These are phyloP conservation scores for Fomitopsis palustris DNA, from an alignment of 1,284 basidiomycete genomes.

Conservation along the genomic window DNA sequence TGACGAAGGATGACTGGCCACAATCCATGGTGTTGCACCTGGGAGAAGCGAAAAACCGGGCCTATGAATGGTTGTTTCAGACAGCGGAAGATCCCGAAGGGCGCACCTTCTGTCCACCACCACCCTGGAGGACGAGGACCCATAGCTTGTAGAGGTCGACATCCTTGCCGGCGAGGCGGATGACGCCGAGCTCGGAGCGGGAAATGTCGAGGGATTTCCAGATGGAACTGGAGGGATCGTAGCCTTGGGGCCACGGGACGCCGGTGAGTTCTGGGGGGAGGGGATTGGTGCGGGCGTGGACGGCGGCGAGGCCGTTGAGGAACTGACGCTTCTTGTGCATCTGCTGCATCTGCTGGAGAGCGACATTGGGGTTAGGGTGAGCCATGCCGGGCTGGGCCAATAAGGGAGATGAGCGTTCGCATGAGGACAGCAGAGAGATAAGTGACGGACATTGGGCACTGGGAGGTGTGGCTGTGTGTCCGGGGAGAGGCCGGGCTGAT, in stretches of 20 bases:
- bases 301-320: constrained; percentile 49
- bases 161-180: constrained; percentile 75
- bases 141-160: constrained; percentile 74
- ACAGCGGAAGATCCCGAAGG: neutral
- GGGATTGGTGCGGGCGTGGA: constrained; percentile 48
- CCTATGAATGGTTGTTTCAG: neutral
- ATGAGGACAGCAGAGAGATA: constrained; percentile 8
- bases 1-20: constrained; percentile 49
- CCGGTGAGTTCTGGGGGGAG: constrained; percentile 67
- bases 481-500: constrained; percentile 19
- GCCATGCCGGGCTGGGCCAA: constrained; percentile 15
- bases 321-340: constrained; percentile 55
- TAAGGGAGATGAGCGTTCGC: constrained; percentile 9
- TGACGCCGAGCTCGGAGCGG: constrained; percentile 49
- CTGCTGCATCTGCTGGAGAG: constrained; percentile 15
- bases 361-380: constrained; percentile 14
- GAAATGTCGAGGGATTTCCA: constrained; percentile 64
- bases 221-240: constrained; percentile 54
- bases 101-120: constrained; percentile 57
- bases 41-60: constrained; percentile 4
- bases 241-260: constrained; percentile 45
- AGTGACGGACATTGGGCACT: constrained; percentile 21
- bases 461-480: constrained; percentile 17
- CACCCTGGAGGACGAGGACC: constrained; percentile 50
- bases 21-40: constrained; percentile 41